Conservation (phyloP, 2,329 filamentous ascomycete species). For the Colletotrichum cordylinicola region DNA sequence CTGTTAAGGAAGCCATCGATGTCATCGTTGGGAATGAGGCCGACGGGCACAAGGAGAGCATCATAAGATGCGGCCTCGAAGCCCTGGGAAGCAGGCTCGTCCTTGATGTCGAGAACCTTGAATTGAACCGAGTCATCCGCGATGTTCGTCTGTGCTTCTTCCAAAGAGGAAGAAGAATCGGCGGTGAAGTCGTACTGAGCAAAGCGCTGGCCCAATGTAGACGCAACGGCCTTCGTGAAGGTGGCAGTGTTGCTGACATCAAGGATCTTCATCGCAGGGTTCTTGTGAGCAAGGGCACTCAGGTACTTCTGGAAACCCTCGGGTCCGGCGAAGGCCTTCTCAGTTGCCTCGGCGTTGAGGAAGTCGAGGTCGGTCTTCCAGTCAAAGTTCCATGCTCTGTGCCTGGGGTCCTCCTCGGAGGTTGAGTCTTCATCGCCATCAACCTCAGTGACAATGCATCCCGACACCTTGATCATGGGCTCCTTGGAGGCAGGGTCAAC, state of each 20-base stretch:
- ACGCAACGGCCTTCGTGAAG: constrained; percentile 1
- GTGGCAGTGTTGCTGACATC: not conserved
- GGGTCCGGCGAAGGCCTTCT: not conserved
- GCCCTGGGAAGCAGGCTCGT: constrained; percentile 35
- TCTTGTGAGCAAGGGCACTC: constrained; percentile 28
- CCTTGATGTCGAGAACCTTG: constrained; percentile 35
- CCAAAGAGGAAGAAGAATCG: not conserved
- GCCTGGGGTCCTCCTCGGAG: not conserved
- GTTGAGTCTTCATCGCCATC: not conserved
- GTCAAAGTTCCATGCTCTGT: constrained; percentile 25
- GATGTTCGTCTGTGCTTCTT: constrained; percentile 39
- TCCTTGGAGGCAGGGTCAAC: not conserved
- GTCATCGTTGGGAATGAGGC: constrained; percentile 34
- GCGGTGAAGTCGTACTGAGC: not conserved
- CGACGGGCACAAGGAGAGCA: constrained; percentile 37
- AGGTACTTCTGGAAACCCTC: constrained; percentile 5
- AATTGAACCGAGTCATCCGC: constrained; percentile 46
- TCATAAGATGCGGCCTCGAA: constrained; percentile 37
- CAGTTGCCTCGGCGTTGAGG: constrained; percentile 28
- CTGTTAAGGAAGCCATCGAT: constrained; percentile 28
- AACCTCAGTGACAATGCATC: constrained; percentile 2
- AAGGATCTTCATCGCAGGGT: constrained; percentile 19
- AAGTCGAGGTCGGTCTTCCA: constrained; percentile 39
- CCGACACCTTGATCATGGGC: not conserved
- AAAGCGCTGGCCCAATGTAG: not conserved